Conservation (phyloP, 177 flowering plant genomes). For the Vitis hybrid region DNA sequence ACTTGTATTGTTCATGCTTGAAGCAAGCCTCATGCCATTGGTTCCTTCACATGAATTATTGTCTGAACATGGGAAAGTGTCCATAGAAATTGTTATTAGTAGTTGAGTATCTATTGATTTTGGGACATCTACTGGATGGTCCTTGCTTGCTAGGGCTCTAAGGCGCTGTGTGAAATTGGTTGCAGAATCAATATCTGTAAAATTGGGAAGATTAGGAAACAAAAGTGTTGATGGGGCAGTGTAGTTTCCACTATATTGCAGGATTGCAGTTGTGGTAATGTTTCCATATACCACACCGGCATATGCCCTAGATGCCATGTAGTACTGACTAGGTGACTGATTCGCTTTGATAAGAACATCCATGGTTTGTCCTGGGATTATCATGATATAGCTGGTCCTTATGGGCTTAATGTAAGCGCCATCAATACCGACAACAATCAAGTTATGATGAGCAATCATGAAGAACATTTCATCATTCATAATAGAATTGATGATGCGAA, state of each 20-base stretch:
- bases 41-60: slow-evolving; percentile 2
- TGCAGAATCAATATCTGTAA: background rate
- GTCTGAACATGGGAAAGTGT: slow-evolving; percentile 6
- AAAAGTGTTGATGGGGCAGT: background rate
- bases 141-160: background rate
- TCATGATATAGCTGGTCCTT: slow-evolving; percentile 3
- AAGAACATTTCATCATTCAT: slow-evolving; percentile 10
- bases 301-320: background rate
- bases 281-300: background rate
- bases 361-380: slow-evolving; percentile 4
- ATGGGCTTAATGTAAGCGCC: background rate
- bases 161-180: background rate
- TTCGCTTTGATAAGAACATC: background rate
- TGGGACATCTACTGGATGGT: background rate
- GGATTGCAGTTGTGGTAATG: background rate
- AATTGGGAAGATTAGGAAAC: background rate
- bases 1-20: slow-evolving; percentile 21
- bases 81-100: slow-evolving; percentile 7
- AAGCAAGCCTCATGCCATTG: slow-evolving; percentile 9
- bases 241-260: background rate
- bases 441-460: background rate
- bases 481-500: background rate
- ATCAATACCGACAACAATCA: slow-evolving; percentile 3
- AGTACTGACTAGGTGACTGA: background rate
- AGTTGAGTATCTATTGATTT: background rate